phyloP scores from a whole-genome alignment of 2,329 filamentous ascomycete genomes.

The Coniella vitis region DNA sequence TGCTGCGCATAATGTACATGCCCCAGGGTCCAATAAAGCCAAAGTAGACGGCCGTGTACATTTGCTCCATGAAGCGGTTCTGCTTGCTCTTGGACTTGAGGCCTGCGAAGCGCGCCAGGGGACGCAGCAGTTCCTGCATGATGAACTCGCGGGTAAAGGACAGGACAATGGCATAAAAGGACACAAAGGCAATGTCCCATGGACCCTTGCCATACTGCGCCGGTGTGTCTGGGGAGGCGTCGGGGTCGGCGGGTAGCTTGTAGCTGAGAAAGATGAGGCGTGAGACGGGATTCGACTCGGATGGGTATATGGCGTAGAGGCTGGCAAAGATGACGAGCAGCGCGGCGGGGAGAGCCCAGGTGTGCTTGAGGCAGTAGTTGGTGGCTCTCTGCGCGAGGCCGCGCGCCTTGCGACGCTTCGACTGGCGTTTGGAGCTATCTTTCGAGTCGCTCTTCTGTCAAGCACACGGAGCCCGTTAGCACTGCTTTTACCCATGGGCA shows the following conservation, averaged over 20 bases:
- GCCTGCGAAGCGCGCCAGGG: slow-evolving; percentile 62
- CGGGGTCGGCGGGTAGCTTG: slow-evolving; percentile 50
- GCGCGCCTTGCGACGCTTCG: slow-evolving; percentile 49
- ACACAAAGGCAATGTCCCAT: slow-evolving; percentile 79
- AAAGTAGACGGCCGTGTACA: slow-evolving; percentile 92
- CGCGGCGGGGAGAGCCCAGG: slow-evolving; percentile 60
- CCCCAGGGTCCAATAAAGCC: slow-evolving; percentile 73
- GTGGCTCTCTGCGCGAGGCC: slow-evolving; percentile 48
- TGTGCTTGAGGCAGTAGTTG: slow-evolving; percentile 47
- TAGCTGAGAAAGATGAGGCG: slow-evolving; percentile 89
- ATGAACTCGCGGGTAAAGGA: slow-evolving; percentile 93
- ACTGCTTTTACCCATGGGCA: no score
- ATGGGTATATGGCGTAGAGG: slow-evolving; percentile 70
- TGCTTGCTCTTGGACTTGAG: slow-evolving; percentile 72
- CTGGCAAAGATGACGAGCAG: slow-evolving; percentile 57
- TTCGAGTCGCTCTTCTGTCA: slow-evolving; percentile 18
- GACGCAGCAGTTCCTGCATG: slow-evolving; percentile 84
- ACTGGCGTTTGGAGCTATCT: slow-evolving; percentile 35
- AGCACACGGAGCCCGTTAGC: slow-evolving; percentile 16
- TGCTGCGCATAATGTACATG: slow-evolving; percentile 82
- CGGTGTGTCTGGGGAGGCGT: slow-evolving; percentile 34
- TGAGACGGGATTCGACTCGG: slow-evolving; percentile 69
- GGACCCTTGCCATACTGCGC: slow-evolving; percentile 81
- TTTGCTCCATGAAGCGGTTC: slow-evolving; percentile 90
- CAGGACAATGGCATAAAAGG: slow-evolving; percentile 82